Percentiles rank a stretch among this genome's conserved stretches.
Conservation (phyloP, 495 filamentous ascomycete genomes). For the Pyrenopolyporus hunteri region DNA sequence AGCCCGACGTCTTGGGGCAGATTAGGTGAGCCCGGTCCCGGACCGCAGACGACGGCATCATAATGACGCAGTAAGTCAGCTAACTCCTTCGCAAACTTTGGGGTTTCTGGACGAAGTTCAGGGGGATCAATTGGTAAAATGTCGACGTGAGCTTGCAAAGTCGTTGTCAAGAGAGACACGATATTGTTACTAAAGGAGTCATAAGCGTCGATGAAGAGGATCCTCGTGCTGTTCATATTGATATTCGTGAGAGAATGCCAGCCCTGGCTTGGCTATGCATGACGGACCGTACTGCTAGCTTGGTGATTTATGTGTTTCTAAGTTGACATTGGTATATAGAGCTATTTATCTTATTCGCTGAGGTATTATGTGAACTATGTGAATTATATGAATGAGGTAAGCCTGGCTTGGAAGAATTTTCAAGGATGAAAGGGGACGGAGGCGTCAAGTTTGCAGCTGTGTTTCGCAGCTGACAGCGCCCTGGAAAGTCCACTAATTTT, state of each 20-base stretch:
- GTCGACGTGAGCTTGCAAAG: slow-evolving; percentile 67
- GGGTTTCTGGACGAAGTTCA: slow-evolving; percentile 32
- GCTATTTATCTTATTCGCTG: slow-evolving; percentile 26
- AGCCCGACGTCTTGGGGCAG: slow-evolving; percentile 73
- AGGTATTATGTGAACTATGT: not conserved
- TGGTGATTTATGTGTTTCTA: not conserved
- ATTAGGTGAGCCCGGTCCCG: slow-evolving; percentile 73
- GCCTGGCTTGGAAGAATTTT: slow-evolving; percentile 17
- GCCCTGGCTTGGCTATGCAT: slow-evolving; percentile 21
- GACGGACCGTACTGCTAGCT: not conserved
- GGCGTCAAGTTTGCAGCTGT: not conserved
- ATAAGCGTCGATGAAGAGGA: slow-evolving; percentile 91
- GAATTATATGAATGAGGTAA: not conserved
- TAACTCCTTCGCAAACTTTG: slow-evolving; percentile 39
- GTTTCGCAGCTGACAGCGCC: slow-evolving; percentile 13
- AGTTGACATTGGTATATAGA: slow-evolving; percentile 3
- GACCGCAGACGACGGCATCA: slow-evolving; percentile 79
- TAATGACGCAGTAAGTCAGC: slow-evolving; percentile 61
- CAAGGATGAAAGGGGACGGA: slow-evolving; percentile 3
- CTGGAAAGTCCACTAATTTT: not conserved
- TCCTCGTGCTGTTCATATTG: slow-evolving; percentile 48
- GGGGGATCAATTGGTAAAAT: slow-evolving; percentile 73
- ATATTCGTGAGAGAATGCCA: slow-evolving; percentile 11
- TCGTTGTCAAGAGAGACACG: slow-evolving; percentile 72
- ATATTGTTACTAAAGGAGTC: slow-evolving; percentile 98